Evolutionary conservation across 1,284 basidiomycete genomes (phyloP).

Genomic region (Peniophora sp.): DNA sequence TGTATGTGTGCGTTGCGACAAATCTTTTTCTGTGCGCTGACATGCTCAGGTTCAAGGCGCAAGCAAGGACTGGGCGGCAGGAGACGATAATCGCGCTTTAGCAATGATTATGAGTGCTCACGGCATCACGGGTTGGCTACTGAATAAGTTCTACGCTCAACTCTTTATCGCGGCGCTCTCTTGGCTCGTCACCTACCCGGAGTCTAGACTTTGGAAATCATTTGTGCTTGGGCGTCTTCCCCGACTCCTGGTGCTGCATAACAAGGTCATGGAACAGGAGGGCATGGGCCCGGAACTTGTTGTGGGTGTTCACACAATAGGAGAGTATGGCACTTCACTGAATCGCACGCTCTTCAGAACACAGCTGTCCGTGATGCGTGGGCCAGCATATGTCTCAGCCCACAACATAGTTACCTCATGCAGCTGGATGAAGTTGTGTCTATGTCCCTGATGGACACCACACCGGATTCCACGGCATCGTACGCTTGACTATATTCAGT

Average conservation of each 20-base stretch:
- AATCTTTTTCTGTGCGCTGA: conserved; percentile 1
- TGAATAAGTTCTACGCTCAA: conserved; percentile 61
- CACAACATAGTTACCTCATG: not conserved
- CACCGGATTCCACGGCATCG: not conserved
- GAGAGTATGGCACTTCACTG: not conserved
- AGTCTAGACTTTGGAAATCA: conserved; percentile 51
- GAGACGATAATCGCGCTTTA: conserved; percentile 44
- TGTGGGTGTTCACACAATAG: not conserved
- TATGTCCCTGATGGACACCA: not conserved
- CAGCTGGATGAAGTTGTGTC: not conserved
- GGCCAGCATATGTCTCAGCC: not conserved
- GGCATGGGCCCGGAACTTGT: conserved; percentile 34
- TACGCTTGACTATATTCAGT: not conserved
- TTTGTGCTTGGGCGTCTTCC: conserved; percentile 69
- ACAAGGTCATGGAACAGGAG: conserved; percentile 45
- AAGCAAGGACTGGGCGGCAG: conserved; percentile 49
- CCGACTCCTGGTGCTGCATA: conserved; percentile 43
- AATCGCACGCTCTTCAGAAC: conserved; percentile 28
- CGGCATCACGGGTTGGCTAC: conserved; percentile 60
- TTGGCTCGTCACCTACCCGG: conserved; percentile 34
- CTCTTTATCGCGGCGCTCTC: conserved; percentile 52
- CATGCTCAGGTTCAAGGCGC: conserved; percentile 33
- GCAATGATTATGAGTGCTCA: conserved; percentile 50
- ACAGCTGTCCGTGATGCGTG: conserved; percentile 37
- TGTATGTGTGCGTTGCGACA: conserved; percentile 27